phyloP scores from a whole-genome alignment of 352 stramenopile genomes.

The Globisporangium sylvaticum region DNA sequence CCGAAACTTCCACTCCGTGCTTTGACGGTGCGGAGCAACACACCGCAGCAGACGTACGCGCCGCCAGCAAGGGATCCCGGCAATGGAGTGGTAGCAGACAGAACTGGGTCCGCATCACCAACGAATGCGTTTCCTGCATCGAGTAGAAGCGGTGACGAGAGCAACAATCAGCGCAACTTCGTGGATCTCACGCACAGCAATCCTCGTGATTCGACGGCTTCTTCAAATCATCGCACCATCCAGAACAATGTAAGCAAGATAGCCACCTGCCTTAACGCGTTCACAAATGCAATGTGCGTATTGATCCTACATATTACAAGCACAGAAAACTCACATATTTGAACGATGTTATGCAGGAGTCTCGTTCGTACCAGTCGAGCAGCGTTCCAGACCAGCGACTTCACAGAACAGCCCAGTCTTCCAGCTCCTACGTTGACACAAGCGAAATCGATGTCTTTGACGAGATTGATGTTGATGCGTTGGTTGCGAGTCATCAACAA shows the following conservation, averaged over 20 bases:
- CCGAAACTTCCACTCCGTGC: conserved; percentile 6
- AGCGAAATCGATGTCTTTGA: conserved; percentile 31
- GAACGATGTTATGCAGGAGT: neutral
- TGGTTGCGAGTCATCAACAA: conserved; percentile 43
- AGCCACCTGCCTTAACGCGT: neutral
- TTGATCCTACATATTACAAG: neutral
- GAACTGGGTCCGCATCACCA: no score
- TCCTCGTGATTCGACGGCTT: neutral
- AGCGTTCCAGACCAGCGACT: neutral
- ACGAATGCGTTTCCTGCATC: neutral
- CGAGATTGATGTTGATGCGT: conserved; percentile 46
- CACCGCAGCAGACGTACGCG: neutral
- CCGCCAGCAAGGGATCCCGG: neutral
- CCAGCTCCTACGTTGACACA: neutral
- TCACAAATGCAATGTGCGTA: neutral
- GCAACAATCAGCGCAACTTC: conserved; percentile 11
- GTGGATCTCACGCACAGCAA: conserved; percentile 26
- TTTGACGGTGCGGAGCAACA: neutral
- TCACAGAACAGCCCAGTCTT: neutral
- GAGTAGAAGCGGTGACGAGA: neutral
- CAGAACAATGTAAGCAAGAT: neutral
- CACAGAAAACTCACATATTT: neutral
- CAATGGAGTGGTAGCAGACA: neutral
- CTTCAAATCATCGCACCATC: neutral
- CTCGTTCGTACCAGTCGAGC: neutral